Conservation (phyloP, 2,329 filamentous ascomycete genomes). For the Fusarium circinatum region DNA sequence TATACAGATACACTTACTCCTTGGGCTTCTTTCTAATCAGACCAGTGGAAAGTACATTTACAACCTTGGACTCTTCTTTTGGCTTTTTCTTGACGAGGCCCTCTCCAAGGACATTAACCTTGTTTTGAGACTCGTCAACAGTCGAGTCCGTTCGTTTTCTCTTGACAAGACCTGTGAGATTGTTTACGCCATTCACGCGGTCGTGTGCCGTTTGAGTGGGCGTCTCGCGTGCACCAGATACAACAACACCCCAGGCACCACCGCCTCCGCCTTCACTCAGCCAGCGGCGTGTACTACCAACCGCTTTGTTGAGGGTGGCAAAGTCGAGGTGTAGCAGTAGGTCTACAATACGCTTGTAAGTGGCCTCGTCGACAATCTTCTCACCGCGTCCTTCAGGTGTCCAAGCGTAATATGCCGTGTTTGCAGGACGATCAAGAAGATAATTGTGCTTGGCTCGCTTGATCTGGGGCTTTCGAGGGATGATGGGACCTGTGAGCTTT, state of each 20-base stretch:
- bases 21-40: slow-evolving; percentile 69
- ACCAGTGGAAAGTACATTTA: slow-evolving; percentile 61
- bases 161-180: slow-evolving; percentile 61
- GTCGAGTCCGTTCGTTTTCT: slow-evolving; percentile 53
- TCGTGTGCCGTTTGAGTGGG: slow-evolving; percentile 9
- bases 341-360: slow-evolving; percentile 75
- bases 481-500: slow-evolving; percentile 67
- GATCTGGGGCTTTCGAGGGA: slow-evolving; percentile 70
- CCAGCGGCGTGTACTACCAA: slow-evolving; percentile 75
- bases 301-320: slow-evolving; percentile 69
- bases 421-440: slow-evolving; percentile 59
- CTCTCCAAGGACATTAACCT: slow-evolving; percentile 59
- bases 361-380: slow-evolving; percentile 69
- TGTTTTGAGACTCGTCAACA: slow-evolving; percentile 26
- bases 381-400: slow-evolving; percentile 69
- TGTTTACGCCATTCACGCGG: slow-evolving; percentile 51
- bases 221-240: slow-evolving; percentile 57
- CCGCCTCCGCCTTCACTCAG: slow-evolving; percentile 71
- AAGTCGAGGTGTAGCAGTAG: slow-evolving; percentile 80
- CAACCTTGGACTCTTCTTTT: slow-evolving; percentile 51
- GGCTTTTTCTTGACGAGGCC: slow-evolving; percentile 65
- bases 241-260: slow-evolving; percentile 61
- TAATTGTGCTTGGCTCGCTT: slow-evolving; percentile 67
- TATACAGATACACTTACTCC: slow-evolving; percentile 20
- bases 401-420: slow-evolving; percentile 74